These are phyloP conservation scores for Trichophyton simii DNA, from an alignment of 2,329 filamentous ascomycete species.

Conservation along the genomic window DNA sequence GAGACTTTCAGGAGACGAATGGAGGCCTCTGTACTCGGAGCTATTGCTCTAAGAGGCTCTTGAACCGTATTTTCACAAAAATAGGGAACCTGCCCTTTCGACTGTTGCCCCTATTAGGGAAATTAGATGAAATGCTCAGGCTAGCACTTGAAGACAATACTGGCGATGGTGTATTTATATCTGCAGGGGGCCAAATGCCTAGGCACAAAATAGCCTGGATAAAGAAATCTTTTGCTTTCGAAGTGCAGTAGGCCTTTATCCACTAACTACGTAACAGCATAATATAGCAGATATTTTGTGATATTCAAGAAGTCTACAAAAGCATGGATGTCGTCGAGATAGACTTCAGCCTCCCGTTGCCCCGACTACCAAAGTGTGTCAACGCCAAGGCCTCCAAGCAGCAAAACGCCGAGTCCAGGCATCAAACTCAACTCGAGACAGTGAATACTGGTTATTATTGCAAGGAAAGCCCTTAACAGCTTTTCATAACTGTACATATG, in stretches of 20 bases:
- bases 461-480: neutral
- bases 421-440: neutral
- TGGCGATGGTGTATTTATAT: no score
- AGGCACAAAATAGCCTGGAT: no score
- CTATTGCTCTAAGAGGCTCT: slow-evolving; percentile 65
- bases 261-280: no score
- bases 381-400: neutral
- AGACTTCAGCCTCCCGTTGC: neutral
- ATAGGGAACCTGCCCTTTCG: neutral
- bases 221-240: no score
- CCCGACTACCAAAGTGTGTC: neutral
- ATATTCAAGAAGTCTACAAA: neutral
- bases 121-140: neutral
- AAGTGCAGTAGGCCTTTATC: no score
- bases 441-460: neutral
- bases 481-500: neutral
- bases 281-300: no score
- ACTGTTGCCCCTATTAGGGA: neutral
- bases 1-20: slow-evolving; percentile 38
- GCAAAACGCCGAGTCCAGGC: neutral
- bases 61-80: neutral
- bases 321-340: neutral
- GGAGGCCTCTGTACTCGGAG: slow-evolving; percentile 58
- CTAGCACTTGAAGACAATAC: neutral
- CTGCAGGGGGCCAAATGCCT: neutral